These are phyloP conservation scores for Chlorencoelia australis DNA, from an alignment of 2,329 filamentous ascomycete genomes.

Conservation along the genomic window DNA sequence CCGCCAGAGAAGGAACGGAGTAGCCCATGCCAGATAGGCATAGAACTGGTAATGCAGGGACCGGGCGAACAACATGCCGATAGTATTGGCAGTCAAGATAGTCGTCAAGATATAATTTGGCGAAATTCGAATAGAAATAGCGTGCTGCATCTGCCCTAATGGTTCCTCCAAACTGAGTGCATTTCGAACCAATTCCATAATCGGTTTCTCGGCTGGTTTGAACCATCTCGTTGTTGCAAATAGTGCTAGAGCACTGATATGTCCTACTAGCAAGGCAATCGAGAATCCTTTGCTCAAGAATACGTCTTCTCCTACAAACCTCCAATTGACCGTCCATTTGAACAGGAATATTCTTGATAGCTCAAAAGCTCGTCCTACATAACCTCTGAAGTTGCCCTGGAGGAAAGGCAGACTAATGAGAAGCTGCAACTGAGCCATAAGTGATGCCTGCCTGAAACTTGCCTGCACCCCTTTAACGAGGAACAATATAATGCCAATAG, in stretches of 20 bases:
- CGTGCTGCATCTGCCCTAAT: conserved; percentile 33
- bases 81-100: conserved; percentile 50
- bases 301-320: conserved; percentile 73
- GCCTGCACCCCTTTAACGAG: conserved; percentile 58
- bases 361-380: conserved; percentile 79
- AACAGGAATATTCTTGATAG: conserved; percentile 85
- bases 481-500: conserved; percentile 66
- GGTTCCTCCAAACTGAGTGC: conserved; percentile 25
- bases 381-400: conserved; percentile 53
- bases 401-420: conserved; percentile 59
- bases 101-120: conserved; percentile 52
- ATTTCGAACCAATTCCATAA: conserved; percentile 34
- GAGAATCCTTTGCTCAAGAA: conserved; percentile 66
- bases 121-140: conserved; percentile 41
- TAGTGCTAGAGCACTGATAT: conserved; percentile 43
- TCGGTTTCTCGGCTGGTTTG: conserved; percentile 41
- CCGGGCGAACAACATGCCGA: conserved; percentile 60
- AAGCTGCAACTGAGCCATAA: conserved; percentile 73
- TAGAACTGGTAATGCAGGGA: conserved; percentile 70
- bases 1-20: conserved; percentile 60
- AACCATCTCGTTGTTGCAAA: conserved; percentile 53
- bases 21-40: conserved; percentile 63
- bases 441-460: conserved; percentile 55
- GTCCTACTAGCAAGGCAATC: conserved; percentile 41
- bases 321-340: conserved; percentile 99